Base-by-base conservation (phyloP, 345 rosid genomes). In the Melaleuca alternifolia region DNA sequence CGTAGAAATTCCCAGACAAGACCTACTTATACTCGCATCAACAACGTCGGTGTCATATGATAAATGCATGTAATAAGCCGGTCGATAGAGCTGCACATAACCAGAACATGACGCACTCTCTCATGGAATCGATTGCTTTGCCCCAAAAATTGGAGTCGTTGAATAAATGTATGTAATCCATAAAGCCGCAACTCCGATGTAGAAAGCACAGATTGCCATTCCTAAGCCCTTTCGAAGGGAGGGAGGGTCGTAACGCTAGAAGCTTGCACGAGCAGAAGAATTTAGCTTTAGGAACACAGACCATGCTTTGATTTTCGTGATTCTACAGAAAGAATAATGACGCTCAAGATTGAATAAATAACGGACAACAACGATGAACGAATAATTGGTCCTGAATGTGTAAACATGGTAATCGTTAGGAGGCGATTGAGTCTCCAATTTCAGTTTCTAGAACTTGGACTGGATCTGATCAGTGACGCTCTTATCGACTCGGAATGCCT, bases 401-500 rank as follows among this genome's bases (percentile, higher is more conserved):
- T n/a, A n/a, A n/a, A n/a, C n/a, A n/a, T n/a, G n/a, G n/a, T n/a
- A n/a, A n/a, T n/a, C n/a, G n/a, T 53, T 18, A 18, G 6, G 23
- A 18, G 20, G 54, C 54, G 18, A 53, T 15, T 15, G 54, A 16
- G 18, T 53, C 3, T 18, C 18, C 3, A 53, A 16, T 53, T 53
- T 53, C 54, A 53, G 18, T 44, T 54, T 52, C 85, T 61, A 83
- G 83, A 84, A 84, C 48, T 26, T 84, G 46, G 71, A 46, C 48
- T 51, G 88, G 37, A 56, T 57, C 14, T 51, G 75, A 82, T 23
- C 84, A 51, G 87, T 28, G 3, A 76, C n/a, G 6, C 41, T 23
- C 83, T 86, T 53, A 52, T 90, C 88, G 21, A 86, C 59, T 41
- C 85, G 89, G 28, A 88, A 88, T 10, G 90, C 89, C 88, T 51